Evolutionary conservation across 768 basidiomycete genomes (phyloP).

Genomic region (Trametes villosa): DNA sequence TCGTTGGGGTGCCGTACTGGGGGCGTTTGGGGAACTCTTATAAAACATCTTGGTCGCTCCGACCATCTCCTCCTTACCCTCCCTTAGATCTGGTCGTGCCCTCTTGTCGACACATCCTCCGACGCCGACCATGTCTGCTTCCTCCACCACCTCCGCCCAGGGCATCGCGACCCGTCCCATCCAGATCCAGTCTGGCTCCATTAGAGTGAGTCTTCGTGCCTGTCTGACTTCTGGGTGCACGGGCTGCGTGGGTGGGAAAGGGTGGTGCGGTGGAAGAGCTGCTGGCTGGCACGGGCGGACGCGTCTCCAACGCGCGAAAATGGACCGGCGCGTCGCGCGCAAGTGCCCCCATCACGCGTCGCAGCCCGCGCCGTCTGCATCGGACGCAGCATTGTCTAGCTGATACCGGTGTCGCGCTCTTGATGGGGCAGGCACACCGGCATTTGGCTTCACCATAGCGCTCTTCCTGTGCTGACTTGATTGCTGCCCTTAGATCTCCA

Average conservation of each 20-base stretch:
- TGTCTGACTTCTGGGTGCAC: neutral
- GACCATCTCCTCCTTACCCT: slow-evolving; percentile 15
- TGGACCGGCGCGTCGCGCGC: slow-evolving; percentile 1
- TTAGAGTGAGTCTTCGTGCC: slow-evolving; percentile 35
- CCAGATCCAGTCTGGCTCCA: slow-evolving; percentile 35
- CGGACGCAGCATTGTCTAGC: neutral
- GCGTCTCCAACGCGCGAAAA: slow-evolving; percentile 1
- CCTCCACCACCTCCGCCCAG: slow-evolving; percentile 22
- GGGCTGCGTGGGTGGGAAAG: neutral
- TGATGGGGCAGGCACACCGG: neutral
- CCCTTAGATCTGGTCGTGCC: slow-evolving; percentile 15
- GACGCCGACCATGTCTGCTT: slow-evolving; percentile 25
- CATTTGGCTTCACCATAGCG: neutral
- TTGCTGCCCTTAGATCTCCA: slow-evolving; percentile 60
- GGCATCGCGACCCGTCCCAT: slow-evolving; percentile 36
- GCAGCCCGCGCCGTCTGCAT: neutral
- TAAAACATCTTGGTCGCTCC: slow-evolving; percentile 11
- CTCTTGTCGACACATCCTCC: slow-evolving; percentile 17
- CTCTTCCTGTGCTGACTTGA: slow-evolving; percentile 2
- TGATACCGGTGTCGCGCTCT: neutral
- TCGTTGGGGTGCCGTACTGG: slow-evolving; percentile 21
- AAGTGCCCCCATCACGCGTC: slow-evolving; percentile 6
- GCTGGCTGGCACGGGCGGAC: neutral
- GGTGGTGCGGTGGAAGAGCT: neutral
- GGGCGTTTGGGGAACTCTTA: slow-evolving; percentile 23